Percentiles rank a stretch among this genome's conserved stretches.
phyloP scores from a whole-genome alignment of 2,329 filamentous ascomycete species.

The Cordyceps cicadae region DNA sequence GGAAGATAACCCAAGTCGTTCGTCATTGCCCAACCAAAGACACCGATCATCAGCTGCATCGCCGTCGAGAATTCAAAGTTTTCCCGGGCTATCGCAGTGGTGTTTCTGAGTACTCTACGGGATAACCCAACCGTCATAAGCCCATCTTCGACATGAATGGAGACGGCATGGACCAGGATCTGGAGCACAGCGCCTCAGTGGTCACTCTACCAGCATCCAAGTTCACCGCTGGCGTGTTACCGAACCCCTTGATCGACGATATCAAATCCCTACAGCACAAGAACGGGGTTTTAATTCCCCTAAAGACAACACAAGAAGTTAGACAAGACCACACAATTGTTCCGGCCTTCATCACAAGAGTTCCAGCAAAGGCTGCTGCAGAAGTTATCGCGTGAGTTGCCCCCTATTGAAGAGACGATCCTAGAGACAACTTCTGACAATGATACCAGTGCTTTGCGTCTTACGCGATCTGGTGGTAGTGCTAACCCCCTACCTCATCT shows the following conservation, averaged over 20 bases:
- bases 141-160: background rate
- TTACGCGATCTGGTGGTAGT: slow-evolving; percentile 49
- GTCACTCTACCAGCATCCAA: background rate
- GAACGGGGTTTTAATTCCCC: slow-evolving; percentile 47
- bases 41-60: slow-evolving; percentile 5
- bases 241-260: slow-evolving; percentile 32
- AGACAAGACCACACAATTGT: slow-evolving; percentile 50
- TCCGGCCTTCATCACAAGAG: slow-evolving; percentile 61
- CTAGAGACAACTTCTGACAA: slow-evolving; percentile 14
- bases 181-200: background rate
- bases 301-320: slow-evolving; percentile 58
- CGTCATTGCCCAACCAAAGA: background rate
- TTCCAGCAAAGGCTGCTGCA: slow-evolving; percentile 64
- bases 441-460: slow-evolving; percentile 42
- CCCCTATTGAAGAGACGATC: background rate
- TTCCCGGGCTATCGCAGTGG: slow-evolving; percentile 3
- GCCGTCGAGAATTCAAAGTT: slow-evolving; percentile 11
- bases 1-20: background rate
- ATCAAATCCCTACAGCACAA: slow-evolving; percentile 28
- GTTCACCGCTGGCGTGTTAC: slow-evolving; percentile 11
- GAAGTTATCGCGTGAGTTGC: slow-evolving; percentile 59
- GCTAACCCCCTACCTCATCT: slow-evolving; percentile 62
- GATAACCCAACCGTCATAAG: background rate
- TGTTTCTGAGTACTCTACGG: background rate
- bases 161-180: background rate